A percentile compares a stretch with the other conserved stretches of the same genome.
These are phyloP conservation scores for Metschnikowia henanensis DNA, from an alignment of 805 yeast species.

Conservation along the genomic window DNA sequence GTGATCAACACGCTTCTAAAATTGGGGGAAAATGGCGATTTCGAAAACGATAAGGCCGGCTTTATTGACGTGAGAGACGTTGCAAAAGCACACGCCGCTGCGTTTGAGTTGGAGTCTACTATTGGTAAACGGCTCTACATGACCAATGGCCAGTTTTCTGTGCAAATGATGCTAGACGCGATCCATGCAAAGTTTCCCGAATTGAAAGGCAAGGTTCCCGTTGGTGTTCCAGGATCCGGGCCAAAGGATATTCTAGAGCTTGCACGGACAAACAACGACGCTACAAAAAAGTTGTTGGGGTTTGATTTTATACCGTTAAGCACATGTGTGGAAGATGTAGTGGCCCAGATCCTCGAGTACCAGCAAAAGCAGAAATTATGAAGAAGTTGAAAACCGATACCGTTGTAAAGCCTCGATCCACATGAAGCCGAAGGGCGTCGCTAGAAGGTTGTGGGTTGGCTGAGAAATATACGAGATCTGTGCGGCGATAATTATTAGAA, in stretches of 20 bases:
- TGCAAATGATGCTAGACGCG: conserved; percentile 35
- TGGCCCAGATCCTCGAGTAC: conserved; percentile 19
- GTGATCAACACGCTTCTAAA: conserved; percentile 25
- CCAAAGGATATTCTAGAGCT: conserved; percentile 24
- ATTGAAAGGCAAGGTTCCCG: conserved; percentile 15
- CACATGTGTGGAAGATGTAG: conserved; percentile 19
- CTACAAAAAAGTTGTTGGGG: conserved; percentile 16
- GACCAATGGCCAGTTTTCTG: conserved; percentile 34
- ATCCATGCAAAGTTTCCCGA: conserved; percentile 34
- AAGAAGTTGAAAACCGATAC: not conserved
- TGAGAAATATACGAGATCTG: no score
- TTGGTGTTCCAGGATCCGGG: conserved; percentile 35
- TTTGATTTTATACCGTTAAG: conserved; percentile 18
- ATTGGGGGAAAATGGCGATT: conserved; percentile 18
- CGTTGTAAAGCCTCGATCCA: not conserved
- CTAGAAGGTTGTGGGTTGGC: no score
- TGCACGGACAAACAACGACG: conserved; percentile 17
- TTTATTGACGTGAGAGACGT: conserved; percentile 21
- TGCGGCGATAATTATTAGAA: no score
- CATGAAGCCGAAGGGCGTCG: no score
- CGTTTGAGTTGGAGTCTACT: conserved; percentile 26
- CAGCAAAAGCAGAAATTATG: conserved; percentile 5
- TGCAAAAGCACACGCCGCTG: conserved; percentile 32
- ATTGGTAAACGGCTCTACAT: conserved; percentile 20
- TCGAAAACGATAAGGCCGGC: conserved; percentile 21